A percentile compares a stretch with the other conserved stretches of the same genome.
phyloP scores from a whole-genome alignment of 1,139 yeast genomes.

The Meyerozyma sp. region DNA sequence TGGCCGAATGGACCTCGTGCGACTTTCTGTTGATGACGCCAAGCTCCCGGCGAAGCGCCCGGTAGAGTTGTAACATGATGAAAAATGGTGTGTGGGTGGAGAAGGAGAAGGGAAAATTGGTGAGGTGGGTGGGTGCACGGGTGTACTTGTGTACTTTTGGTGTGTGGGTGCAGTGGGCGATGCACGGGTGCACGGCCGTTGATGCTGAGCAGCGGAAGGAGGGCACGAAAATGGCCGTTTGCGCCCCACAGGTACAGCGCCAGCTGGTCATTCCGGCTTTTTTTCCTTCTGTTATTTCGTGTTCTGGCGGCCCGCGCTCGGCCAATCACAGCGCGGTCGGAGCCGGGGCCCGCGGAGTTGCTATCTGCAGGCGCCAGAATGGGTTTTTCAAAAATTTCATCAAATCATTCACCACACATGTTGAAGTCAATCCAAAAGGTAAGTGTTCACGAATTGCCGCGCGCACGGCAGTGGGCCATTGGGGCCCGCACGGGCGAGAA shows the following conservation, averaged over 20 bases:
- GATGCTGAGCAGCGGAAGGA: too few species aligned
- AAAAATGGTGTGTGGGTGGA: too few species aligned
- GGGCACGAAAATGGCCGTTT: too few species aligned
- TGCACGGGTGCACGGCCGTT: too few species aligned
- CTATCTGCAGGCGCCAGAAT: constrained; percentile 1
- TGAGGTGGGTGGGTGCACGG: not conserved
- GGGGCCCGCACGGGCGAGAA: not conserved
- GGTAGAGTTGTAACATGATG: constrained; percentile 8
- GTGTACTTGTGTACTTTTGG: too few species aligned
- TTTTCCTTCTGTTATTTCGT: not conserved
- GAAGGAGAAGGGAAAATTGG: not conserved
- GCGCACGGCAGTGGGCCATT: not conserved
- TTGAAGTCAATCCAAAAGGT: constrained; percentile 1
- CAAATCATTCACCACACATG: not conserved
- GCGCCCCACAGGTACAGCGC: too few species aligned
- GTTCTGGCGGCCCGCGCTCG: not conserved
- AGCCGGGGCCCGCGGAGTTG: not conserved
- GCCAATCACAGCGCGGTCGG: constrained; percentile 1
- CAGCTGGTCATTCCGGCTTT: not conserved
- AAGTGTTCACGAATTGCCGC: not conserved
- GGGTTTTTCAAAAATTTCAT: not conserved
- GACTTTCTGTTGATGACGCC: constrained; percentile 39
- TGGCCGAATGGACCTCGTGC: constrained; percentile 36
- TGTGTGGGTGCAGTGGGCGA: too few species aligned
- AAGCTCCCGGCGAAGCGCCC: constrained; percentile 39